phyloP scores from a whole-genome alignment of 2,329 filamentous ascomycete species.

The Pestalotiopsis fici region DNA sequence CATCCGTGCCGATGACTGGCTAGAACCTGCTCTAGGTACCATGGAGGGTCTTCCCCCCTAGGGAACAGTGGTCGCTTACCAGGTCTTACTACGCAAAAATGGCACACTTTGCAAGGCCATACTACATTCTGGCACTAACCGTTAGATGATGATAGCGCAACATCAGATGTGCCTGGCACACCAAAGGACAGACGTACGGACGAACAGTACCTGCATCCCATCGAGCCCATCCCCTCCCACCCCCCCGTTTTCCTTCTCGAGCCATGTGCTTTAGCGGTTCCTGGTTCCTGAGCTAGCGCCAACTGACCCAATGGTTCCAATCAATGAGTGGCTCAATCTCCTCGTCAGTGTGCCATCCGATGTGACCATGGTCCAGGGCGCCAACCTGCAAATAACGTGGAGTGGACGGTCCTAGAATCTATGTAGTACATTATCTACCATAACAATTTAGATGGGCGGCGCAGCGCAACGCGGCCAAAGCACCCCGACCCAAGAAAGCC shows the following conservation, averaged over 20 bases:
- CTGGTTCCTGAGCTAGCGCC: background rate
- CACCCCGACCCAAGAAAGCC: background rate
- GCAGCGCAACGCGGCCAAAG: background rate
- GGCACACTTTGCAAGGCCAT: no score
- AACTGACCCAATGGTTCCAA: background rate
- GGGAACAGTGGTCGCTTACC: background rate
- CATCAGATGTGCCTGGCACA: background rate
- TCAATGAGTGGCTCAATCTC: no score
- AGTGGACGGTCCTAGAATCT: background rate
- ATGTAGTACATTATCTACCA: no score
- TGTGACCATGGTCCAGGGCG: conserved; percentile 2
- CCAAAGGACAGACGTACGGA: no score
- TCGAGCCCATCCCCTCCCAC: background rate
- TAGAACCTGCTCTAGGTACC: background rate
- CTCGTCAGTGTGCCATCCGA: conserved; percentile 6
- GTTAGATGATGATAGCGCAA: background rate
- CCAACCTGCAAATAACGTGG: background rate
- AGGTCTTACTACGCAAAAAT: background rate
- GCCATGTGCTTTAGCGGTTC: background rate
- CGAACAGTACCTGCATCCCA: background rate
- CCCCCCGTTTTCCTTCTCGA: background rate
- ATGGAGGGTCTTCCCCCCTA: background rate
- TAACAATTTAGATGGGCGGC: background rate
- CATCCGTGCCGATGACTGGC: conserved; percentile 17
- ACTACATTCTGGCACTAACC: background rate